phyloP scores from a whole-genome alignment of 163 green algal genomes.

The Prototheca wickerhamii region DNA sequence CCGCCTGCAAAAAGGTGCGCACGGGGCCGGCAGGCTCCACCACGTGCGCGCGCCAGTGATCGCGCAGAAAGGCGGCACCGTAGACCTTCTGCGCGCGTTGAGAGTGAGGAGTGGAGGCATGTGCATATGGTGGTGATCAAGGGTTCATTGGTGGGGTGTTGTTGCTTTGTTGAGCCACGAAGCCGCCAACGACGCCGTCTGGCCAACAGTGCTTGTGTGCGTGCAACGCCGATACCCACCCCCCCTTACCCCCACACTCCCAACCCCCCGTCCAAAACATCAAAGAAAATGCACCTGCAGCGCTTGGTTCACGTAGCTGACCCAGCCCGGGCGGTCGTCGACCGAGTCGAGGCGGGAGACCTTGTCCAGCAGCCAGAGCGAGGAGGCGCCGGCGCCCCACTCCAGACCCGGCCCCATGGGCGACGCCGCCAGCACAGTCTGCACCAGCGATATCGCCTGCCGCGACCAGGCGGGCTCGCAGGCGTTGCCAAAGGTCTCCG shows the following conservation, averaged over 20 bases:
- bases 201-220: no score
- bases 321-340: not conserved
- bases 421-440: not conserved
- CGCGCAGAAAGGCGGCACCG: not conserved
- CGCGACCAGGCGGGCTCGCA: not conserved
- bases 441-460: not conserved
- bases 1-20: constrained; percentile 5
- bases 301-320: no score
- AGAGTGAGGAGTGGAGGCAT: no score
- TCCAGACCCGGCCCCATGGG: not conserved
- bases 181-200: no score
- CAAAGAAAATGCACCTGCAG: no score
- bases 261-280: no score
- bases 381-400: not conserved
- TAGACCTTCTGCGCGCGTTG: constrained; percentile 25
- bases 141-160: not conserved
- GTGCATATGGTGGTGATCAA: not conserved
- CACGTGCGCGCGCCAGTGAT: constrained; percentile 5
- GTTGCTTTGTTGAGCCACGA: not conserved
- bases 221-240: no score
- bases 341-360: not conserved
- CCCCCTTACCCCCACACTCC: no score
- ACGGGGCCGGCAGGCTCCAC: constrained; percentile 1
- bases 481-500: not conserved
- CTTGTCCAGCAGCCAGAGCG: constrained; percentile 1